phyloP scores from a whole-genome alignment of 2,329 filamentous ascomycete species.

The Colletotrichum melonis region DNA sequence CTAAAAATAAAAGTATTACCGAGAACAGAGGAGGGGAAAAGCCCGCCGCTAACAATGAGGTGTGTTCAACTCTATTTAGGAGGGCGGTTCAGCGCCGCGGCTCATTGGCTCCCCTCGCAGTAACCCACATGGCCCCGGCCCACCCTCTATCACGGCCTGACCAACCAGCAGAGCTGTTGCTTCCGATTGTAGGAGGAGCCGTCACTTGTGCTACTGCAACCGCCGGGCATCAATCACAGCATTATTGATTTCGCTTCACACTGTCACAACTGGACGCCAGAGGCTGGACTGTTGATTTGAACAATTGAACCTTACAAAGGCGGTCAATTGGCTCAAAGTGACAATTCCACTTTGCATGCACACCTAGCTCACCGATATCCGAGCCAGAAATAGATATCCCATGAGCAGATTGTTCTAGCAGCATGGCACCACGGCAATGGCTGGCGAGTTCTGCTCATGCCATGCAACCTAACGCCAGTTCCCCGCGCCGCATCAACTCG shows the following conservation, averaged over 20 bases:
- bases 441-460: conserved; percentile 19
- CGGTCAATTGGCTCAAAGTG: conserved; percentile 4
- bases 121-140: background rate
- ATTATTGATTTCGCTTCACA: background rate
- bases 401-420: background rate
- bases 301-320: background rate
- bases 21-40: background rate
- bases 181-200: conserved; percentile 8
- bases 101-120: conserved; percentile 26
- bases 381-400: conserved; percentile 19
- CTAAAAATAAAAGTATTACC: conserved; percentile 28
- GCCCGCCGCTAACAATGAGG: background rate
- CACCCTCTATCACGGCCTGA: background rate
- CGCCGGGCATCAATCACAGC: conserved; percentile 28
- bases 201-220: conserved; percentile 35
- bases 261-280: background rate
- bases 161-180: conserved; percentile 23
- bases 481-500: background rate
- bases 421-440: background rate
- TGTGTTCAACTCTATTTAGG: conserved; percentile 33
- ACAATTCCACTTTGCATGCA: background rate
- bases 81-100: conserved; percentile 24
- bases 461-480: conserved; percentile 5
- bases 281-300: background rate
- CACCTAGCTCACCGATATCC: background rate